A percentile compares a stretch with the other conserved stretches of the same genome.
Evolutionary conservation across 371 early-diverging fungal species (phyloP).

Genomic region (Saksenaea oblongispora): DNA sequence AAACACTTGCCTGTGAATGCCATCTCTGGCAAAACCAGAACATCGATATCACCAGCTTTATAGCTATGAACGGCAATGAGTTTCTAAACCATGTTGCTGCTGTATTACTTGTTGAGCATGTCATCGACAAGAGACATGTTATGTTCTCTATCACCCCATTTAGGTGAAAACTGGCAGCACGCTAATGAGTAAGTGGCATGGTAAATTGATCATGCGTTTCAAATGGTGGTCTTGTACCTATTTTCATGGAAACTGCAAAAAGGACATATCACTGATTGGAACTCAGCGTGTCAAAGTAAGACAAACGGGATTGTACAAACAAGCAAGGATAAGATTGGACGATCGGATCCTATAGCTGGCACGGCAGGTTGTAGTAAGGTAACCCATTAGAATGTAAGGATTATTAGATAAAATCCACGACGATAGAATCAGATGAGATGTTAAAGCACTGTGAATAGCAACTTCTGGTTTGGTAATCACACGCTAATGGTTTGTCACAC

Average conservation of each 20-base stretch:
- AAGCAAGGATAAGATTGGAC: no score
- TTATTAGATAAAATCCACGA: no score
- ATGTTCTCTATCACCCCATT: constrained; percentile 31
- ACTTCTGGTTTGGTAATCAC: no score
- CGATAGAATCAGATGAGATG: no score
- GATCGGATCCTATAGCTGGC: no score
- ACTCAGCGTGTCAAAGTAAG: no score
- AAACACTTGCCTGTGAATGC: constrained; percentile 62
- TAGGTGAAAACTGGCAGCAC: constrained; percentile 48
- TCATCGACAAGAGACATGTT: constrained; percentile 33
- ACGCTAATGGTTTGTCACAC: no score
- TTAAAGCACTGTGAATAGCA: no score
- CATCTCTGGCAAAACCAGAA: constrained; percentile 79
- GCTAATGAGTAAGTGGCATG: constrained; percentile 20
- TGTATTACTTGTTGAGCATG: constrained; percentile 13
- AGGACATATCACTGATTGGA: no score
- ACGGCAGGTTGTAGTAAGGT: no score
- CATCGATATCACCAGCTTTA: constrained; percentile 59
- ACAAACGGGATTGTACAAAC: no score
- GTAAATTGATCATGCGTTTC: background rate
- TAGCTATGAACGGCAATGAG: constrained; percentile 31
- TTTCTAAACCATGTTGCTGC: background rate
- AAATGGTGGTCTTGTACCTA: background rate
- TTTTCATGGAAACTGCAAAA: background rate
- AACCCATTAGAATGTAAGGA: no score